Conservation (phyloP, 2,329 filamentous ascomycete species). For the Clarireedia hainanense region DNA sequence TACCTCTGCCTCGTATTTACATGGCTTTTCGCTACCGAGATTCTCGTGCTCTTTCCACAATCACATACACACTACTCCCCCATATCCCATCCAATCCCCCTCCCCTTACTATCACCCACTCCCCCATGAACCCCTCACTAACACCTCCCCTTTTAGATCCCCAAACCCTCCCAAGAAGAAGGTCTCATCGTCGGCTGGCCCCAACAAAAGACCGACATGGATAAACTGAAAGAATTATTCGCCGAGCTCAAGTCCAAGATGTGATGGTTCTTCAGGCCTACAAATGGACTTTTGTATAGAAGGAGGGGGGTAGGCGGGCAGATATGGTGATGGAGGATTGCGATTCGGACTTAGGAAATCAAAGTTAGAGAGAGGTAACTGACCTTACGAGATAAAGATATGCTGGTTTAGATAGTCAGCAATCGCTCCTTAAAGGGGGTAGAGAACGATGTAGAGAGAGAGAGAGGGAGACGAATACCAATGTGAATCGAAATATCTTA, state of each 20-base stretch:
- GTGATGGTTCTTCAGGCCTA: conserved; percentile 35
- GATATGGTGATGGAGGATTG: no score
- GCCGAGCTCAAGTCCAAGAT: conserved; percentile 89
- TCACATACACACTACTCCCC: background rate
- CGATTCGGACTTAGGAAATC: no score
- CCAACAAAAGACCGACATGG: conserved; percentile 67
- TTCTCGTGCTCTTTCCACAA: no score
- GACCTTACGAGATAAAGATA: no score
- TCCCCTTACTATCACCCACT: background rate
- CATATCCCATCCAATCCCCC: background rate
- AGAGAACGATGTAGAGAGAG: no score
- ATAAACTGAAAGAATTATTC: conserved; percentile 66
- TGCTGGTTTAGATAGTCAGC: no score
- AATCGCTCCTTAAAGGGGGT: no score
- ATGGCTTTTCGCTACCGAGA: background rate
- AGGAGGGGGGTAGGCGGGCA: no score
- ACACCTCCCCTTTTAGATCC: conserved; percentile 55
- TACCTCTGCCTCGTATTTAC: background rate
- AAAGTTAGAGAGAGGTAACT: no score
- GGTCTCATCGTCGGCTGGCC: conserved; percentile 80
- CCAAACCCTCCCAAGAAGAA: conserved; percentile 79
- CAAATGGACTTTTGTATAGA: no score
- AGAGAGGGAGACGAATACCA: no score
- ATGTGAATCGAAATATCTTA: no score
- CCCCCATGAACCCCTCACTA: background rate